Conservation (phyloP, 352 stramenopile species). For the Phytopythium kandeliae region DNA sequence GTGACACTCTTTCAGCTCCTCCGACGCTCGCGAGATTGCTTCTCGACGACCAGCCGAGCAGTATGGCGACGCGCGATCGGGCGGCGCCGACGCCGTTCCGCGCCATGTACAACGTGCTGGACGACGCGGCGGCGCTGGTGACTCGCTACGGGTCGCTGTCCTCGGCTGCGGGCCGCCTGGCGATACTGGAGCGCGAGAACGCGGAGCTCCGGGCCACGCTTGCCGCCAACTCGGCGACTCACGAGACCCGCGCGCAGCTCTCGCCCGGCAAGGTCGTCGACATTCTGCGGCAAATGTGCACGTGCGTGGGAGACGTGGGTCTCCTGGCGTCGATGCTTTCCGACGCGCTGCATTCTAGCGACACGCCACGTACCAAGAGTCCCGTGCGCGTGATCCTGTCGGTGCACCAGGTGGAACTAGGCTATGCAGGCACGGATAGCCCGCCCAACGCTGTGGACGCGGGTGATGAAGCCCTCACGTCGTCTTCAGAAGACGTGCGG, state of each 20-base stretch:
- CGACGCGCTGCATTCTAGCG: background rate
- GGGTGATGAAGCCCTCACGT: background rate
- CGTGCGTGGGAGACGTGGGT: background rate
- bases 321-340: background rate
- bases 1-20: no score
- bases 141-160: background rate
- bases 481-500: background rate
- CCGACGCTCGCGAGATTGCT: no score
- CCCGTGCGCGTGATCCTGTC: background rate
- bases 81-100: background rate
- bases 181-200: background rate
- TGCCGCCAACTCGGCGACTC: background rate
- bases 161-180: background rate
- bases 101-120: slow-evolving; percentile 1
- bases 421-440: background rate
- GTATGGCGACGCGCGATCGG: background rate
- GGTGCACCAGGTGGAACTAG: background rate
- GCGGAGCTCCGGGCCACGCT: background rate
- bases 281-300: background rate
- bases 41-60: no score
- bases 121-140: background rate
- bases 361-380: background rate
- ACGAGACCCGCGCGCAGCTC: background rate
- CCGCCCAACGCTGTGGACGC: background rate
- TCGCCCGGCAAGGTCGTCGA: background rate